These are phyloP conservation scores for Haplosporangium sp. DNA, from an alignment of 371 early-diverging fungal species.

Conservation along the genomic window DNA sequence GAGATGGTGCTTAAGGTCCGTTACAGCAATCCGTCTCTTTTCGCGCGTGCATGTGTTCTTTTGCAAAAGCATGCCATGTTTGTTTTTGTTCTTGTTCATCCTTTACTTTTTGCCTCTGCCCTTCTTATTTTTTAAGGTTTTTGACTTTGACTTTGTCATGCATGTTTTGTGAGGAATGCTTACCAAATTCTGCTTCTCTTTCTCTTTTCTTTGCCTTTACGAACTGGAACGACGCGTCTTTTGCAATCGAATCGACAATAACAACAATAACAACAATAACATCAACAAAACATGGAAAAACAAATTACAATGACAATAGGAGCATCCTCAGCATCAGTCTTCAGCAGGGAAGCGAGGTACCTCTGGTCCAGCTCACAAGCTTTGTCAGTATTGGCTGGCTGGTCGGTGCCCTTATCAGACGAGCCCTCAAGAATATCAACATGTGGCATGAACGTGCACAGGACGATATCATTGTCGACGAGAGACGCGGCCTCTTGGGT, in stretches of 20 bases:
- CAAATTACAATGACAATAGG: slow-evolving; percentile 4
- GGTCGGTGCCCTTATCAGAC: slow-evolving; percentile 36
- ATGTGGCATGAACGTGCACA: slow-evolving; percentile 26
- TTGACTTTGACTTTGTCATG: neutral
- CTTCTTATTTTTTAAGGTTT: slow-evolving; percentile 2
- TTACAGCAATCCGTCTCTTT: too few species aligned
- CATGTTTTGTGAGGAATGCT: slow-evolving; percentile 1
- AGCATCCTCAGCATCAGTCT: slow-evolving; percentile 43
- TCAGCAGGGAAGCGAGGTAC: slow-evolving; percentile 32
- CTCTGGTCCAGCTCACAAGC: slow-evolving; percentile 23
- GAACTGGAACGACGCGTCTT: too few species aligned
- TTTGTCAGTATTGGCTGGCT: slow-evolving; percentile 48
- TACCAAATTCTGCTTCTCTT: slow-evolving; percentile 18
- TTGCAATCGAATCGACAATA: too few species aligned
- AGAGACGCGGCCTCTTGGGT: slow-evolving; percentile 43
- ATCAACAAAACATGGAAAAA: neutral
- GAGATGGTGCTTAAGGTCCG: too few species aligned
- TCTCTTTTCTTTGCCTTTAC: neutral
- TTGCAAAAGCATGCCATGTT: too few species aligned
- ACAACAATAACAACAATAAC: neutral
- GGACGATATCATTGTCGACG: slow-evolving; percentile 26
- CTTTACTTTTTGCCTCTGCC: neutral
- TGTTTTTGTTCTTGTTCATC: too few species aligned
- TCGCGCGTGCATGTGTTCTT: too few species aligned
- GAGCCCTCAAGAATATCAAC: slow-evolving; percentile 24